Evolutionary conservation across 768 basidiomycete genomes (phyloP), one percentile per base, ranked within the genome.

Genomic region (Amanita pallidorosea): DNA sequence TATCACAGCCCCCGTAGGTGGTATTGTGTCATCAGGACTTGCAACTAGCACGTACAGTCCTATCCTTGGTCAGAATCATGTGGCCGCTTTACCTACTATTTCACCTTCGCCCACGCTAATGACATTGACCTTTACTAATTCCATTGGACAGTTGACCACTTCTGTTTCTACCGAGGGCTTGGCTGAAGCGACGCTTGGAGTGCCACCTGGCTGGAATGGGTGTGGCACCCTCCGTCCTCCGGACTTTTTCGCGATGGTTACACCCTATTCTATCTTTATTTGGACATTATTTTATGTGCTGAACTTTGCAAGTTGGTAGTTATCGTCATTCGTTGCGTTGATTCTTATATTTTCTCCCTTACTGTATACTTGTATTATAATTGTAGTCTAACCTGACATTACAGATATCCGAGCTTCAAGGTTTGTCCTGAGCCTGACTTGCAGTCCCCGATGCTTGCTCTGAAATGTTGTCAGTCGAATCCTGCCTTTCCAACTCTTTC

Each of bases 11-110:
- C 53, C 70, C 13, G 60, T 74, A 2, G 81, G 83, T 6, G 76
- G 76, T 45, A 71, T 83, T 18, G 79, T 80, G 4, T 54, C 66
- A 3, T 72, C 79, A 15, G 85, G 78, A 33, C 77, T 88, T 18
- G 87, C 79, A 15, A 82, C 80, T 0, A 81, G 78, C 62, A 87
- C 86, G 3, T 90, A 90, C 59, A 69, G 63, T 33, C 72, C 87
- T 0, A 67, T 86, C 23, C 64, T 84, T 45, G 76, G 67, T 17
- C 53, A 65, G 55, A 54, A 68, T 54, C 80, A 76, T 55, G 68
- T 65, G 25, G 74, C 82, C 1, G 77, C 72, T 6, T 63, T 90
- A 9, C 84, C 85, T 13, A 68, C 67, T 17, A 71, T 87, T 23
- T 67, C 69, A 31, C 76, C 78, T 4, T 55, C 68, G 5, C 74